phyloP scores from a whole-genome alignment of 768 basidiomycete genomes.

The Podaxis rugospora region DNA sequence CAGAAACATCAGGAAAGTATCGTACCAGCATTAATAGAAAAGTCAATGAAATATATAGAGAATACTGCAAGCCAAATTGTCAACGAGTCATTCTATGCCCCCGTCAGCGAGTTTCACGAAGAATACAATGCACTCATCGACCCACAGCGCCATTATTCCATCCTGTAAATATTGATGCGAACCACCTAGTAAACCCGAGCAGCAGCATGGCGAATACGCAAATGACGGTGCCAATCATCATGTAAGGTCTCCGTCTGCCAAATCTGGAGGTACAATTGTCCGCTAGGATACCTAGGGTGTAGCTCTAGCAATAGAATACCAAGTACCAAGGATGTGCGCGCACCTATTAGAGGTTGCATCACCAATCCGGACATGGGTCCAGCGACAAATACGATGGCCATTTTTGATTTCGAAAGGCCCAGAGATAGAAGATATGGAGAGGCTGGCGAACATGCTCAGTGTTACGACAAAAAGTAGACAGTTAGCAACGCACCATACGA shows the following conservation, averaged over 20 bases:
- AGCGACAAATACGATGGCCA: conserved; percentile 90
- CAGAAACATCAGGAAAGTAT: background rate
- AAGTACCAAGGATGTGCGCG: conserved; percentile 1
- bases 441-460: conserved; percentile 27
- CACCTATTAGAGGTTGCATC: conserved; percentile 87
- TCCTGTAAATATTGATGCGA: conserved; percentile 49
- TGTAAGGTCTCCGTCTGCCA: conserved; percentile 84
- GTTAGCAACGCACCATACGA: conserved; percentile 58
- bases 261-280: conserved; percentile 82
- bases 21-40: conserved; percentile 48
- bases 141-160: conserved; percentile 26
- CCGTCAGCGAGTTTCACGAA: background rate
- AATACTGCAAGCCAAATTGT: conserved; percentile 76
- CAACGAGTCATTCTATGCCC: conserved; percentile 42
- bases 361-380: conserved; percentile 88
- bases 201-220: conserved; percentile 73
- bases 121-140: background rate
- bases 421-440: conserved; percentile 89
- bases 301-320: background rate
- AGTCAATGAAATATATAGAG: conserved; percentile 50
- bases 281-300: conserved; percentile 59
- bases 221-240: conserved; percentile 64
- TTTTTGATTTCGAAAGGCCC: conserved; percentile 79
- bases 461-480: background rate
- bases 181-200: conserved; percentile 73